Base-by-base conservation (phyloP, 2,329 filamentous ascomycete genomes). In the Aspergillus brunneoviolaceus region DNA sequence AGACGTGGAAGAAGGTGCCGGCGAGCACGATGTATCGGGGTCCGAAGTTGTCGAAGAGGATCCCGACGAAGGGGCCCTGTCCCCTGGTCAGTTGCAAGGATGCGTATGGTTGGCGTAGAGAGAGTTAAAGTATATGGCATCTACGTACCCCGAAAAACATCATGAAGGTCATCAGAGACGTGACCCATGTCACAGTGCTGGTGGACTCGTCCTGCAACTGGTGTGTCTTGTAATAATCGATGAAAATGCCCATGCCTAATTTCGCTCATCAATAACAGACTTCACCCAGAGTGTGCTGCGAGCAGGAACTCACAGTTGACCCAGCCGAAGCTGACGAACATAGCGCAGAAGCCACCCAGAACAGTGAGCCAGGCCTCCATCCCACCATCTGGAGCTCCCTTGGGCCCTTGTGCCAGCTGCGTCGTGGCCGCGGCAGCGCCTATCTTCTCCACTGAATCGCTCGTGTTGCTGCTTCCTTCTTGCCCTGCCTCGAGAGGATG, bases 41-140 rank as follows among this genome's bases (percentile, higher is more conserved):
- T 0, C 88, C 88, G 62, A 85, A 84, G 59, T 80, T 83, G 67
- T 90, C 88, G 66, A 82, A 63, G 5, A 63, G n/a, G 2, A 60
- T 55, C 2, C 61, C 61, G 21, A 63, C 55, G 35, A 63, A 54
- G 4, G 61, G 61, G 21, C 61, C 61, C 61, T 63, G 53, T 29
- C 33, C 12, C 35, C 42, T 6, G n/a, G 10, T 6, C 16, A 27
- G 3, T n/a, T 5, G 21, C 25, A 14, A 23, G 29, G 52, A 16
- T 49, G 29, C 16, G 16, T 9, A 10, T 7, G 27, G 27, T 9
- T 29, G 27, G 27, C 21, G 21, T n/a, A 11, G 14, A 42, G 47
- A 33, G 35, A 42, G 23, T 5, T 4, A 1, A 23, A 21, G 27
- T 19, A 27, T 35, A 31, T 6, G 33, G 16, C 35, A 31, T 52